These are phyloP conservation scores for Lasiodiplodia sp. DNA, from an alignment of 2,329 filamentous ascomycete species.

Conservation along the genomic window DNA sequence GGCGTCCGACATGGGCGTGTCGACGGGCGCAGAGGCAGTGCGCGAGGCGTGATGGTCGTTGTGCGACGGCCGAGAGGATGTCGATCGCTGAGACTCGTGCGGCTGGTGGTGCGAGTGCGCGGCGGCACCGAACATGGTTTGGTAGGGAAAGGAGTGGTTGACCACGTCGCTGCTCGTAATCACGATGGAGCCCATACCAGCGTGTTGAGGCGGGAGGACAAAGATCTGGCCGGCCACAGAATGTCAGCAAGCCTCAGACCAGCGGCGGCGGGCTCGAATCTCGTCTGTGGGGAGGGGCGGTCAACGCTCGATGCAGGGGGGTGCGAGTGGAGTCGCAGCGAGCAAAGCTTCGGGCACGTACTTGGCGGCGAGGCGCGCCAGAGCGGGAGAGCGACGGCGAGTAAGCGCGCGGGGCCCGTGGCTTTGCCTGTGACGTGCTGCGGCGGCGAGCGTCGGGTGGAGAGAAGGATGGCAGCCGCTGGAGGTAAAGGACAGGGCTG, in stretches of 20 bases:
- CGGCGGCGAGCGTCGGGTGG: constrained; percentile 4
- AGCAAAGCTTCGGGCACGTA: constrained; percentile 28
- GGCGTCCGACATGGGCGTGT: constrained; percentile 51
- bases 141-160: constrained; percentile 75
- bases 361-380: constrained; percentile 36
- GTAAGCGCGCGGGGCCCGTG: constrained; percentile 33
- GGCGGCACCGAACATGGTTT: constrained; percentile 68
- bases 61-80: constrained; percentile 41
- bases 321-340: constrained; percentile 27
- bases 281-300: constrained; percentile 30
- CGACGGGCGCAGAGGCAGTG: constrained; percentile 38
- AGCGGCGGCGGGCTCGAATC: constrained; percentile 22
- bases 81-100: constrained; percentile 46
- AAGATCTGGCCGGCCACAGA: constrained; percentile 22
- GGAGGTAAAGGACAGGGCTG: constrained; percentile 23
- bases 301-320: constrained; percentile 31
- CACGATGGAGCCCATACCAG: constrained; percentile 68
- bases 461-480: constrained; percentile 20
- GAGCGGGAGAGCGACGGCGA: constrained; percentile 50
- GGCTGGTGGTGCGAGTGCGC: constrained; percentile 45
- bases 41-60: constrained; percentile 36
- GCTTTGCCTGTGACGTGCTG: constrained; percentile 27
- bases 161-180: constrained; percentile 68
- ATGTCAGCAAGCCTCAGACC: constrained; percentile 24
- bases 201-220: constrained; percentile 33